Evolutionary conservation across 257 asterid genomes (phyloP), one percentile per base, ranked within the genome.

Genomic region (Solanum ossicruentum): DNA sequence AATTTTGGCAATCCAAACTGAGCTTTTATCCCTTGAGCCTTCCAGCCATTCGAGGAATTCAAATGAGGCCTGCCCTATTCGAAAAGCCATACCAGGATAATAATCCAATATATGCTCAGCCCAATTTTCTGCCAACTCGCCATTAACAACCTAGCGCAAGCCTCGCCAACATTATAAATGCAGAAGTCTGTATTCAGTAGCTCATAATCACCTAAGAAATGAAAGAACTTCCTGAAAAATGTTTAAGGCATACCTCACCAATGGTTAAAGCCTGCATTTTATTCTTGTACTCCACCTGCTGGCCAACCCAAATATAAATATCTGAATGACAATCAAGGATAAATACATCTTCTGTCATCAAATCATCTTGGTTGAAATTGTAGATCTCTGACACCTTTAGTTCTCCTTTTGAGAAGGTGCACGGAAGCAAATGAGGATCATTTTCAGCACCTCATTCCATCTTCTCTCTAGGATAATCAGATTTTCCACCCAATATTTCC

Each of bases 301-400:
- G 95, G 67, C 99, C 99, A 47, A 97, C 97, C 99, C 99, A 97
- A 61, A 97, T 93, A 87, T 88, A 95, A 86, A 97, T 91, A 86
- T 95, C 98, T 7, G 94, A 91, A 82, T 91, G 94, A 91, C 98
- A 95, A 87, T 97, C 98, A 26, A 95, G 97, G 91, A 97, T 89
- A 91, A 91, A 94, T 66, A 93, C 85, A 86, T 97, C 99, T 90
- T 97, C 99, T 36, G 99, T 93, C 98, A 95, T 94, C 84, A 97
- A 93, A 91, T 97, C 99, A 81, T 94, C 96, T 91, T 97, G 99
- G 89, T 87, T 85, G 90, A 94, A 97, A 90, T 94, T 95, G 92
- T 94, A n/a, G n/a, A n/a, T n/a, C n/a, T n/a, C n/a, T n/a, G n/a
- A n/a, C n/a, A n/a, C n/a, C n/a, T n/a, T n/a, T n/a, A n/a, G n/a